Evolutionary conservation across 805 yeast genomes (phyloP).

Genomic region (Cyberlindnera euphorbiiphila): DNA sequence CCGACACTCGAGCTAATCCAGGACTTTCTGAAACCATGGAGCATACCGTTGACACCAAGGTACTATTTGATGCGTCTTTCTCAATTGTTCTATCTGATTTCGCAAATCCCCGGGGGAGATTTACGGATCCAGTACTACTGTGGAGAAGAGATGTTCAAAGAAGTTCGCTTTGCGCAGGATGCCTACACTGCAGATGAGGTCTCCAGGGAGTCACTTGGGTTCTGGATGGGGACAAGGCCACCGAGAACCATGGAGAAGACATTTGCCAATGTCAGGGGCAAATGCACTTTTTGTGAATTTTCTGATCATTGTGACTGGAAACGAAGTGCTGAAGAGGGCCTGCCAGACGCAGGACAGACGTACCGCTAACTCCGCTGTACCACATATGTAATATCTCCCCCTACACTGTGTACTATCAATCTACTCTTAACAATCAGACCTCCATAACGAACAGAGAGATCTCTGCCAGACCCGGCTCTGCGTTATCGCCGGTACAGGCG

Average conservation of each 20-base stretch:
- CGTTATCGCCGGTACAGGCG: no score
- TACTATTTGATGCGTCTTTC: conserved; percentile 53
- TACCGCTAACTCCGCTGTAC: no score
- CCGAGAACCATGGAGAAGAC: conserved; percentile 42
- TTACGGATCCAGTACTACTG: conserved; percentile 52
- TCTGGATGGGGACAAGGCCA: conserved; percentile 57
- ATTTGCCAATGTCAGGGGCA: conserved; percentile 31
- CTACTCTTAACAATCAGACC: no score
- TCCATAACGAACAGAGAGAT: no score
- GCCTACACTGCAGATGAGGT: conserved; percentile 28
- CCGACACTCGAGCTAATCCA: background rate
- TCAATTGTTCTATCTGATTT: conserved; percentile 39
- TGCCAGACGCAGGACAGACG: background rate
- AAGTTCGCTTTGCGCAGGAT: conserved; percentile 37
- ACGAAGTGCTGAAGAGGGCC: conserved; percentile 10
- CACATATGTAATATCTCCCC: no score
- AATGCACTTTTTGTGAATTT: conserved; percentile 57
- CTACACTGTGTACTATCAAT: no score
- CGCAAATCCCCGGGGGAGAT: conserved; percentile 34
- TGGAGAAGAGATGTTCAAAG: conserved; percentile 39
- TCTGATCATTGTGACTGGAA: conserved; percentile 40
- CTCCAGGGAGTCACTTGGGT: conserved; percentile 35
- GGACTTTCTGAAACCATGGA: conserved; percentile 43
- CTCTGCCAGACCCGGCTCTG: no score
- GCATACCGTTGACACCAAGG: conserved; percentile 49